Evolutionary conservation across 148 eudicot genomes (phyloP).

Genomic region (Polygonum maritimum): DNA sequence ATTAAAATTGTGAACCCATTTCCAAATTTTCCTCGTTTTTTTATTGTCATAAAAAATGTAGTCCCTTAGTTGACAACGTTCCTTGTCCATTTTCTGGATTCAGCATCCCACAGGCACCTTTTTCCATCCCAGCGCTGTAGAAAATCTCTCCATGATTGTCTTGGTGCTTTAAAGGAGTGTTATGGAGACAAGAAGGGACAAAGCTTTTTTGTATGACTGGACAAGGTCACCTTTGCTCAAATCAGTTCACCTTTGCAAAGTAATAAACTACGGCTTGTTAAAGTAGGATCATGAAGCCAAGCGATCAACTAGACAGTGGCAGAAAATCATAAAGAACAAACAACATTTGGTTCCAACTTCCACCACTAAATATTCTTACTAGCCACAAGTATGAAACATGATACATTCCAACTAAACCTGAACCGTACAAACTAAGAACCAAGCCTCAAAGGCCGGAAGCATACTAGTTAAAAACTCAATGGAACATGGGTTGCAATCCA

Average conservation of each 20-base stretch:
- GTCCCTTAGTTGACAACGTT: too few species aligned
- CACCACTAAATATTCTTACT: neutral
- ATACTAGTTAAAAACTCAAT: neutral
- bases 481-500: neutral
- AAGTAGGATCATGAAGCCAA: neutral
- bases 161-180: neutral
- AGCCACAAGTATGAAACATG: neutral
- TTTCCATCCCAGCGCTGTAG: neutral
- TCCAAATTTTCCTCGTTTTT: too few species aligned
- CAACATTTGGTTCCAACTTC: neutral
- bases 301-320: neutral
- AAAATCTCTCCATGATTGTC: constrained; percentile 3
- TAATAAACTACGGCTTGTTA: neutral
- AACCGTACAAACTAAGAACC: neutral
- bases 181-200: constrained; percentile 10
- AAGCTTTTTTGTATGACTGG: constrained; percentile 6
- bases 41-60: too few species aligned
- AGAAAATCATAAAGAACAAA: neutral
- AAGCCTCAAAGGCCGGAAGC: too few species aligned
- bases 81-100: neutral
- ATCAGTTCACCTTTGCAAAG: neutral
- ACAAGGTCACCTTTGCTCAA: constrained; percentile 5
- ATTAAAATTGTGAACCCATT: too few species aligned
- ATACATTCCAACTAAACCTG: neutral
- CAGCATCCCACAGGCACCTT: constrained; percentile 7